Evolutionary conservation across 176 grass and related monocot genomes (phyloP), one percentile per base, ranked within the genome.

Genomic region (Saccharum spontaneum): DNA sequence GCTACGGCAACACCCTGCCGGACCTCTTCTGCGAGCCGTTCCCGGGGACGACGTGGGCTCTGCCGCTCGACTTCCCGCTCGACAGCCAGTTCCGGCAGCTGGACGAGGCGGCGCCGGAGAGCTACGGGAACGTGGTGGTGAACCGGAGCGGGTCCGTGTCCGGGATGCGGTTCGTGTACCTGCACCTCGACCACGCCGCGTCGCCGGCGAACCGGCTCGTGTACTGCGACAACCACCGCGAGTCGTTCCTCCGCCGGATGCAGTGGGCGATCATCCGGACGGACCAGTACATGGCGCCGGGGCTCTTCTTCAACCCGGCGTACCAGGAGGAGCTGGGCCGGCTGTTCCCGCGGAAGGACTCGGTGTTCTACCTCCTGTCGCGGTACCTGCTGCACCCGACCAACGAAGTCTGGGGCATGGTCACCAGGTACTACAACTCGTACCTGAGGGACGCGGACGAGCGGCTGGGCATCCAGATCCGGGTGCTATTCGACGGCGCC

Each of bases 1-100:
- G 75, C 31, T n/a, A 37, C 48, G 73, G 73, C 49, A 13, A 76
- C 73, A 76, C 73, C 2, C 73, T 76, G 2, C 14, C 73, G 17
- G 75, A 66, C 34, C 86, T 89, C 30, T 91, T 90, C 76, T 89
- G 83, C 66, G 89, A 90, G 67, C 88, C 91, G 55, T 93, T 93
- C 84, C 85, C 88, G 7, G 67, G 82, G 10, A 12, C 79, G n/a
- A 88, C 92, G 11, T 91, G 89, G 92, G 49, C 49, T 31, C 31
- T 76, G 17, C 73, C 73, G 5, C 31, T 0, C 2, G 49, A 76
- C 73, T 76, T 97, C 52, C 94, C 94, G 10, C 18, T 93, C 30
- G 26, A 43, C 7, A 59, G 28, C 4, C 60, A 81, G 26, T 62
- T 87, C 17, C 59, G 46, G 65, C 48, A 23, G 1, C 79, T 91